These are phyloP conservation scores for Symbiotaphrina buchneri DNA, from an alignment of 495 filamentous ascomycete species.

Conservation along the genomic window DNA sequence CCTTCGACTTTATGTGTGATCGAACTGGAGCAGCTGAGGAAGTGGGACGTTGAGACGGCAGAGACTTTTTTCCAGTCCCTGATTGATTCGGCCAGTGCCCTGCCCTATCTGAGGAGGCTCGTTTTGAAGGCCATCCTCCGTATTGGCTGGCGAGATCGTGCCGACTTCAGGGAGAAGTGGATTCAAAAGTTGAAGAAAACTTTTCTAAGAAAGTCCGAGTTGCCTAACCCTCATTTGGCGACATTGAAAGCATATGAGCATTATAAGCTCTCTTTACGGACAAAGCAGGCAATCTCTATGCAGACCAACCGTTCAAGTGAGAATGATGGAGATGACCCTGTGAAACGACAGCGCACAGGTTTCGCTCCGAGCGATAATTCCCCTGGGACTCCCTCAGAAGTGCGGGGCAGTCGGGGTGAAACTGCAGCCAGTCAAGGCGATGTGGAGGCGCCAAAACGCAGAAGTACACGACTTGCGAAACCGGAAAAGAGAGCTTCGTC, in stretches of 20 bases:
- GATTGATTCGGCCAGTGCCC: conserved; percentile 34
- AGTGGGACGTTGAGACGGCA: conserved; percentile 39
- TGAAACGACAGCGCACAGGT: too few species aligned
- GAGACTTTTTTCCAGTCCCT: conserved; percentile 58
- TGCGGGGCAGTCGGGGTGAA: too few species aligned
- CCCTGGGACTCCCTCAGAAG: too few species aligned
- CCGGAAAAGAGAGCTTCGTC: too few species aligned
- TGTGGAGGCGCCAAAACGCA: too few species aligned
- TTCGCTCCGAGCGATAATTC: too few species aligned
- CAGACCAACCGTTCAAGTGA: too few species aligned
- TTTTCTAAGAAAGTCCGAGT: conserved; percentile 31
- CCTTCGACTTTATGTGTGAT: conserved; percentile 41
- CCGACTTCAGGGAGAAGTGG: conserved; percentile 50
- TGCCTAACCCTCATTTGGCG: conserved; percentile 22
- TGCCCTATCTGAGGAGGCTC: conserved; percentile 41
- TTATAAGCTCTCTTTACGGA: too few species aligned
- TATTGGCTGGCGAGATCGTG: conserved; percentile 58
- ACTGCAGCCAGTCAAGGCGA: too few species aligned
- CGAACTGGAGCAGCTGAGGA: conserved; percentile 50
- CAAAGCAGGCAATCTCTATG: too few species aligned
- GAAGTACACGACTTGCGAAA: too few species aligned
- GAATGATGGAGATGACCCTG: too few species aligned
- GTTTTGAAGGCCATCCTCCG: conserved; percentile 46
- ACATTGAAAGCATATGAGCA: conserved; percentile 10
- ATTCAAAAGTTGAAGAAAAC: conserved; percentile 34